These are phyloP conservation scores for Apiospora marii DNA, from an alignment of 2,329 filamentous ascomycete species.

Conservation along the genomic window DNA sequence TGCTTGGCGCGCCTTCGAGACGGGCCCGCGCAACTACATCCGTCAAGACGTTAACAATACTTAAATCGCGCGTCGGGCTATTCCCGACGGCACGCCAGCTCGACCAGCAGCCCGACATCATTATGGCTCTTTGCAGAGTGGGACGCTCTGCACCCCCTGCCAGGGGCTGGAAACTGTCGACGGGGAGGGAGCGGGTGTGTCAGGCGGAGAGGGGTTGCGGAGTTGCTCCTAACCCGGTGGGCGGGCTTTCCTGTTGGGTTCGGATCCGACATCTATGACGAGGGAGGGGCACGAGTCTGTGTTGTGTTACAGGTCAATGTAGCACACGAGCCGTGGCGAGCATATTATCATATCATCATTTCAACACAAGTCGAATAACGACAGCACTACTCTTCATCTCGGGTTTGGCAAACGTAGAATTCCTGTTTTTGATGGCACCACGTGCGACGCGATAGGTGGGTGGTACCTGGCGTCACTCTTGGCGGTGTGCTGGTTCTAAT, in stretches of 20 bases:
- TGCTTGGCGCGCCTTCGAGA: constrained; percentile 38
- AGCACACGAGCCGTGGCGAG: no score
- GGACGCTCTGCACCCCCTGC: neutral
- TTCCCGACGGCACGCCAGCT: neutral
- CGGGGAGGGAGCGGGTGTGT: no score
- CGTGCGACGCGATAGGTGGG: no score
- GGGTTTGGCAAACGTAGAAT: no score
- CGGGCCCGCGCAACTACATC: constrained; percentile 41
- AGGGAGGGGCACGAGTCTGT: no score
- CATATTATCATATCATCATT: no score
- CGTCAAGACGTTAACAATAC: neutral
- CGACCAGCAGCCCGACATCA: neutral
- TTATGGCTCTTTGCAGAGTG: neutral
- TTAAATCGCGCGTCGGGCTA: neutral
- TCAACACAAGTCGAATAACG: no score
- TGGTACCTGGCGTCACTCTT: no score
- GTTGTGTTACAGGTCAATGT: no score
- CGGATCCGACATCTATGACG: constrained; percentile 18
- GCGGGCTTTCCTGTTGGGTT: neutral
- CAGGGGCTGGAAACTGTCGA: neutral
- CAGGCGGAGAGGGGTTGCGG: neutral
- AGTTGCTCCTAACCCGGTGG: neutral
- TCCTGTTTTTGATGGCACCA: no score
- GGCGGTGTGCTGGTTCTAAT: no score
- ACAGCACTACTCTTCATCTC: no score